These are phyloP conservation scores for Tuber melanosporum DNA, from an alignment of 495 filamentous ascomycete genomes.

Conservation along the genomic window DNA sequence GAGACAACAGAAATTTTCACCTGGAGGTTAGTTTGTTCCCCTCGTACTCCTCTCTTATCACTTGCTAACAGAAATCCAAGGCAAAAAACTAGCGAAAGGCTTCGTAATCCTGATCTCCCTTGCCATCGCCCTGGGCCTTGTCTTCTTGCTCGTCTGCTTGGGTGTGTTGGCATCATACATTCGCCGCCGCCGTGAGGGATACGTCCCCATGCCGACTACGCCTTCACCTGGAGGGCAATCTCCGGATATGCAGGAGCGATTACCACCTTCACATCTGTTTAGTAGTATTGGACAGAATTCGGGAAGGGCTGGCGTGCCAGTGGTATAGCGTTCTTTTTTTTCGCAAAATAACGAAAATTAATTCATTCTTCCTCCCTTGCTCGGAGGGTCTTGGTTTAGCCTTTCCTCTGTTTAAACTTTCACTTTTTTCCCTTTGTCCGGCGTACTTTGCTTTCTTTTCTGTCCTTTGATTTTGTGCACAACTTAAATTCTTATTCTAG, in stretches of 20 bases:
- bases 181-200: slow-evolving; percentile 79
- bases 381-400: not conserved
- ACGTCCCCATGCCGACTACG: slow-evolving; percentile 66
- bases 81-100: slow-evolving; percentile 63
- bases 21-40: slow-evolving; percentile 46
- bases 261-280: slow-evolving; percentile 78
- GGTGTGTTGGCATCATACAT: slow-evolving; percentile 78
- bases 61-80: slow-evolving; percentile 42
- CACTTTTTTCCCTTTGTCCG: slow-evolving; percentile 21
- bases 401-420: slow-evolving; percentile 17
- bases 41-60: slow-evolving; percentile 14
- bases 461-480: not conserved
- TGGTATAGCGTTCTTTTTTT: slow-evolving; percentile 17
- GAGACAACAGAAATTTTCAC: slow-evolving; percentile 59
- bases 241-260: slow-evolving; percentile 61
- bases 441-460: slow-evolving; percentile 11
- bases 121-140: slow-evolving; percentile 75
- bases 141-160: slow-evolving; percentile 78
- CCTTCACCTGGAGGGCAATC: slow-evolving; percentile 61
- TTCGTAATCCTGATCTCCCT: slow-evolving; percentile 90
- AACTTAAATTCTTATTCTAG: slow-evolving; percentile 8
- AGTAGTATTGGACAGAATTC: slow-evolving; percentile 25
- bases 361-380: slow-evolving; percentile 10
- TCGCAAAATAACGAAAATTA: not conserved
- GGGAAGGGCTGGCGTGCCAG: slow-evolving; percentile 13